phyloP scores from a whole-genome alignment of 2,329 filamentous ascomycete species.

The Fusarium continuum region DNA sequence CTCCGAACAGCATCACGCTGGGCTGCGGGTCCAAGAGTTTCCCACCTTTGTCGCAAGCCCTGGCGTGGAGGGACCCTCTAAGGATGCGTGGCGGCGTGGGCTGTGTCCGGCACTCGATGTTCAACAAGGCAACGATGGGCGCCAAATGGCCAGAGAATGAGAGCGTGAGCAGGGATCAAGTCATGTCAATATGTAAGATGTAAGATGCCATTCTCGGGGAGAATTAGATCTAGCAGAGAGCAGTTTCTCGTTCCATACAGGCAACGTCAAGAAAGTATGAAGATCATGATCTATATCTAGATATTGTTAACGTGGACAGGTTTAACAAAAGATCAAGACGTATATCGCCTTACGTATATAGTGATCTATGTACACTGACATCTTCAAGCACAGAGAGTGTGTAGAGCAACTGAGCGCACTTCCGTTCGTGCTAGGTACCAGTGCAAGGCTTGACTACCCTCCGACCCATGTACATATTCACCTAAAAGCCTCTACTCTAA shows the following conservation, averaged over 20 bases:
- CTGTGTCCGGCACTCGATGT: conserved; percentile 16
- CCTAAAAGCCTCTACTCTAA: not conserved
- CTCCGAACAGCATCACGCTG: conserved; percentile 37
- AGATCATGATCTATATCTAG: not conserved
- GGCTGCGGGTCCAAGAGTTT: conserved; percentile 23
- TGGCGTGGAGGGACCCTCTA: conserved; percentile 23
- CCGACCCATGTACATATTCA: not conserved
- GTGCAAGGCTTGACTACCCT: not conserved
- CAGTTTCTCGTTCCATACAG: not conserved
- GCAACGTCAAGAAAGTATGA: conserved; percentile 1
- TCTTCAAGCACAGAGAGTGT: not conserved
- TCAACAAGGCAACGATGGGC: conserved; percentile 23
- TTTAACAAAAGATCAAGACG: not conserved
- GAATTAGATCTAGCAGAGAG: not conserved
- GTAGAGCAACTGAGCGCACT: not conserved
- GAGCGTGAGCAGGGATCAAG: not conserved
- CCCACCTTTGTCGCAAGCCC: conserved; percentile 17
- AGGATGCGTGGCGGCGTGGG: conserved; percentile 30
- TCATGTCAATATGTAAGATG: not conserved
- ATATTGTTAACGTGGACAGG: not conserved
- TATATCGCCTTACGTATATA: not conserved
- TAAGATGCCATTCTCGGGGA: not conserved
- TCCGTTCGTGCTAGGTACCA: not conserved
- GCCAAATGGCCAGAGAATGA: conserved; percentile 14
- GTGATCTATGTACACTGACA: conserved; percentile 8